Evolutionary conservation across 1,139 yeast genomes (phyloP).

Genomic region (Tardiomyces blankii): DNA sequence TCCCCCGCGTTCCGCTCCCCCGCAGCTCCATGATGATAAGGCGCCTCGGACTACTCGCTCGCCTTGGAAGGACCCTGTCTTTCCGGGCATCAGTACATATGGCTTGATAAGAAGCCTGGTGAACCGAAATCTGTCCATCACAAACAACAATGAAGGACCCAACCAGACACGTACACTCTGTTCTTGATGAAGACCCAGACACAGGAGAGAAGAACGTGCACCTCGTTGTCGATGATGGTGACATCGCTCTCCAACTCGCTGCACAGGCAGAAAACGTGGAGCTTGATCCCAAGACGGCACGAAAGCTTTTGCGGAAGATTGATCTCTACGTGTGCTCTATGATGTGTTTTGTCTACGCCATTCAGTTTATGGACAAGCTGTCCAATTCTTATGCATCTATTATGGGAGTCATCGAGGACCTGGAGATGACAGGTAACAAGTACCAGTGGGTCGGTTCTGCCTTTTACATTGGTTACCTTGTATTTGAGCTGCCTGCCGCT

Average conservation of each 20-base stretch:
- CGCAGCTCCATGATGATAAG: no score
- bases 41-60: no score
- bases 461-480: slow-evolving; percentile 37
- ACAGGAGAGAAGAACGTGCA: not conserved
- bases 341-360: not conserved
- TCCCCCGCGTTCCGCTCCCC: no score
- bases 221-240: not conserved
- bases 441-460: slow-evolving; percentile 40
- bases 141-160: not conserved
- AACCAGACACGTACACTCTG: not conserved
- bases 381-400: slow-evolving; percentile 34
- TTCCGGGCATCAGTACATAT: no score
- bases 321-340: not conserved
- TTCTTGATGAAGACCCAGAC: not conserved
- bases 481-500: slow-evolving; percentile 34
- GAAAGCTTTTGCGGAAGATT: not conserved
- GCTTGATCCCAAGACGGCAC: not conserved
- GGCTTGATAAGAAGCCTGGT: no score
- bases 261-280: not conserved
- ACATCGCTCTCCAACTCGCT: not conserved
- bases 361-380: slow-evolving; percentile 27
- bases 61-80: no score
- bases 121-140: no score
- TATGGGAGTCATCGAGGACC: slow-evolving; percentile 31
- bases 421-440: slow-evolving; percentile 29